Conservation (phyloP, 768 basidiomycete species). For the Clavulina sp. region DNA sequence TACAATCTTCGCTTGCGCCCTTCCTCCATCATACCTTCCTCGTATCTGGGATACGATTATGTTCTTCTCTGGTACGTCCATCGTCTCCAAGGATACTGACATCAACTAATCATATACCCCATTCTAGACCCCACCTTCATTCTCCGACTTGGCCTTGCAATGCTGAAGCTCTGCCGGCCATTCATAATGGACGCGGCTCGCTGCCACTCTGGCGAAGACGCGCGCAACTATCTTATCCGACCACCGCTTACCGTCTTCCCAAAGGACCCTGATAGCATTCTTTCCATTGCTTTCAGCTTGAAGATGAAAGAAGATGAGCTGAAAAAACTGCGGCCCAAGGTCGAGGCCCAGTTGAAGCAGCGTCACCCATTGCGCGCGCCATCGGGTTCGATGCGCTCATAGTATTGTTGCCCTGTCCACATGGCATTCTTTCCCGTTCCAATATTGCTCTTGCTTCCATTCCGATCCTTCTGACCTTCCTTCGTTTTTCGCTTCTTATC, state of each 20-base stretch:
- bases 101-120: neutral
- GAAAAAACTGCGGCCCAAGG: slow-evolving; percentile 8
- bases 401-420: neutral
- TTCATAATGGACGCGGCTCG: slow-evolving; percentile 7
- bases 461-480: too few species aligned
- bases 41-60: slow-evolving; percentile 66
- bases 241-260: slow-evolving; percentile 8
- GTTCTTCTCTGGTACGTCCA: slow-evolving; percentile 54
- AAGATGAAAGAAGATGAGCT: slow-evolving; percentile 11
- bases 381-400: neutral
- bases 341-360: slow-evolving; percentile 7
- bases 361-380: neutral
- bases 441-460: too few species aligned
- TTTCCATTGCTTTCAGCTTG: slow-evolving; percentile 2
- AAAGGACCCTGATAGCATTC: slow-evolving; percentile 8
- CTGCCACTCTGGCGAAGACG: neutral
- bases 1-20: slow-evolving; percentile 45
- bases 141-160: slow-evolving; percentile 51
- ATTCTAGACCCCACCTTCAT: slow-evolving; percentile 51
- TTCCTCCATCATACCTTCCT: slow-evolving; percentile 47
- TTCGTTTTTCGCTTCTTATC: too few species aligned
- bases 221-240: slow-evolving; percentile 5
- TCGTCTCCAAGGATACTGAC: too few species aligned
- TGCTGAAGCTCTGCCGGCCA: slow-evolving; percentile 41
- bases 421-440: too few species aligned